A percentile compares a stretch with the other conserved stretches of the same genome.
Evolutionary conservation across 495 filamentous ascomycete species (phyloP).

Genomic region (Penicillium argentinense): DNA sequence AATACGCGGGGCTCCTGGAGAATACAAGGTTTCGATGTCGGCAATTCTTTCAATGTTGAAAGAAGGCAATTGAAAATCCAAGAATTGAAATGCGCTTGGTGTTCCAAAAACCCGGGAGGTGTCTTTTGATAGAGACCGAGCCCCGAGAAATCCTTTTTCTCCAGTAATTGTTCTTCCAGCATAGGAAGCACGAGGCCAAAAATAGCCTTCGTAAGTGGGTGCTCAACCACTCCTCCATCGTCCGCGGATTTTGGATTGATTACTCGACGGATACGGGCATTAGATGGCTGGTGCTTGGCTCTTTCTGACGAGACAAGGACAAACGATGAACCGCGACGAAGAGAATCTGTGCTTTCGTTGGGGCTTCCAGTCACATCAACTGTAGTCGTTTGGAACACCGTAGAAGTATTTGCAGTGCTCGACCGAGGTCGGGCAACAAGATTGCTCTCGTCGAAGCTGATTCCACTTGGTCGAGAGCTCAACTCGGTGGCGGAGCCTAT

Average conservation of each 20-base stretch:
- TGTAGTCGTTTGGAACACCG: conserved; percentile 70
- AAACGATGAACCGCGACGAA: conserved; percentile 80
- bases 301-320: conserved; percentile 77
- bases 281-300: conserved; percentile 51
- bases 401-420: conserved; percentile 38
- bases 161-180: conserved; percentile 78
- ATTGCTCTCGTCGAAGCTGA: conserved; percentile 84
- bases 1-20: conserved; percentile 82
- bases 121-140: conserved; percentile 87
- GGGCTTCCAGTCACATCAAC: conserved; percentile 51
- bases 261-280: conserved; percentile 61
- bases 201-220: conserved; percentile 71
- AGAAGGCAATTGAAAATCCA: conserved; percentile 79
- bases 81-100: conserved; percentile 92
- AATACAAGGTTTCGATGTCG: conserved; percentile 67
- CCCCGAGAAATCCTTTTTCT: conserved; percentile 85
- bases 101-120: conserved; percentile 87
- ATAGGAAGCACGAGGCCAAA: conserved; percentile 73
- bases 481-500: conserved; percentile 82
- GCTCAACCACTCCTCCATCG: conserved; percentile 54
- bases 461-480: conserved; percentile 69
- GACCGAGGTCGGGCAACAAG: conserved; percentile 76
- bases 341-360: conserved; percentile 53
- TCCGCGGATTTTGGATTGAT: conserved; percentile 40
- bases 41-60: conserved; percentile 62